A percentile compares a stretch with the other conserved stretches of the same genome.
Conservation (phyloP, 331 rosid genomes). For the Spiraea crenata region DNA sequence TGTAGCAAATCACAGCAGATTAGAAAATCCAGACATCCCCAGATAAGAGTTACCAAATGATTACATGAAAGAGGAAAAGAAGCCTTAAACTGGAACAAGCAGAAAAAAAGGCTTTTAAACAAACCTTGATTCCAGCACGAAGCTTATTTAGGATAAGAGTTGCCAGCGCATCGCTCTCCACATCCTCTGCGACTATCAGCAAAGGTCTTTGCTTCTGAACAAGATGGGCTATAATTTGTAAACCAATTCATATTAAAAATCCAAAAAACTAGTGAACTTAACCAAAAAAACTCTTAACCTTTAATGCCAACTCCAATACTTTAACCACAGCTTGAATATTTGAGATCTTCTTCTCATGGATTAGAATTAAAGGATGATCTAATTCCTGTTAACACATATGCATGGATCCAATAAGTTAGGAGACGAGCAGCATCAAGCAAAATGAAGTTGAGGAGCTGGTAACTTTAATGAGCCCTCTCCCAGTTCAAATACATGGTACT, state of each 20-base stretch:
- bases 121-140: conserved; percentile 90
- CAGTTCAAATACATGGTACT: background rate
- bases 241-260: background rate
- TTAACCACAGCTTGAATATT: conserved; percentile 71
- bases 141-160: conserved; percentile 83
- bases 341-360: conserved; percentile 89
- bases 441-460: background rate
- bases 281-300: conserved; percentile 44
- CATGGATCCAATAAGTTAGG: background rate
- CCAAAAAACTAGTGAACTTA: conserved; percentile 5
- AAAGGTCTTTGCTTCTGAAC: conserved; percentile 76
- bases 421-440: background rate
- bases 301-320: conserved; percentile 80
- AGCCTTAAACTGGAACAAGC: background rate
- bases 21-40: background rate
- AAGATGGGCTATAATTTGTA: conserved; percentile 8
- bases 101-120: background rate
- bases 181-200: conserved; percentile 78
- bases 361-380: conserved; percentile 82
- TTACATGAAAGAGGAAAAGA: conserved; percentile 1
- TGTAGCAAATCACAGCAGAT: conserved; percentile 25
- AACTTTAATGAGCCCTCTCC: background rate
- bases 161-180: conserved; percentile 85
- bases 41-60: background rate
- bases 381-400: conserved; percentile 53